These are phyloP conservation scores for Beauveria pseudobassiana DNA, from an alignment of 2,329 filamentous ascomycete species.

Conservation along the genomic window DNA sequence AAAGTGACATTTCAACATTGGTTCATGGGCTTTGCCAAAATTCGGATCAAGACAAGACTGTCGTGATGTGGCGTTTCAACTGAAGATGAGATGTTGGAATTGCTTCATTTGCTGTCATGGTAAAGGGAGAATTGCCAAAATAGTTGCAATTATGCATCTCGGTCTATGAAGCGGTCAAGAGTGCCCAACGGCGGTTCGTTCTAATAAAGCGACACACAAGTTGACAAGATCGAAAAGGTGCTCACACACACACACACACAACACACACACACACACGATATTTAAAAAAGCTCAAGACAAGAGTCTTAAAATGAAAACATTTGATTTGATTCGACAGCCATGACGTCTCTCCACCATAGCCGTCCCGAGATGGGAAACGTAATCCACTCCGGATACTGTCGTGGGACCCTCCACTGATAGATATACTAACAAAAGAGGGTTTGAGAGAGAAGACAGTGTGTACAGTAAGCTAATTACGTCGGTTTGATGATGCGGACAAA, in stretches of 20 bases:
- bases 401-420: constrained; percentile 24
- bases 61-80: no score
- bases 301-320: neutral
- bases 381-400: constrained; percentile 39
- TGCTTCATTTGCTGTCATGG: no score
- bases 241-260: neutral
- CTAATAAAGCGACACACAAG: neutral
- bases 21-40: no score
- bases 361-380: constrained; percentile 14
- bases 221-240: neutral
- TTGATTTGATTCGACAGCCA: constrained; percentile 26
- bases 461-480: constrained; percentile 2
- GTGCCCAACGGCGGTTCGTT: neutral
- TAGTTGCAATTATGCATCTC: no score
- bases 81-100: no score
- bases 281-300: neutral
- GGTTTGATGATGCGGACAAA: neutral
- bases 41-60: no score
- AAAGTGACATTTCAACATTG: neutral
- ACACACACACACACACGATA: neutral
- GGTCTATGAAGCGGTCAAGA: neutral
- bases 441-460: constrained; percentile 60
- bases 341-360: constrained; percentile 55
- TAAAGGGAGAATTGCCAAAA: no score
- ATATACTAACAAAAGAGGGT: constrained; percentile 17